Conservation (phyloP, 768 basidiomycete species). For the Termitomyces sp. region DNA sequence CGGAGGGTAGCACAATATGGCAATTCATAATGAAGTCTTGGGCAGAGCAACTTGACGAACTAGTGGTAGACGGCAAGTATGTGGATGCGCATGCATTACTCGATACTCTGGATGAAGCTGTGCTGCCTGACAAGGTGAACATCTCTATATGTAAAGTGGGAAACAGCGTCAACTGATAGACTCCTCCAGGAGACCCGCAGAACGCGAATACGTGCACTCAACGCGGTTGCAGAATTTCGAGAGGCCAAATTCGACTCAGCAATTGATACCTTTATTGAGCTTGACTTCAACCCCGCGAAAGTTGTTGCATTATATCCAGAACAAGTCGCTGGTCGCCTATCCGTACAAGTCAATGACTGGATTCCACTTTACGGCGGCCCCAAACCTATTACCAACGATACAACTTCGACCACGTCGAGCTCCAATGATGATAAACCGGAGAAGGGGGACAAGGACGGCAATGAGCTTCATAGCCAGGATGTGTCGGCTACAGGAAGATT, state of each 20-base stretch:
- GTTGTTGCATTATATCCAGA: conserved; percentile 88
- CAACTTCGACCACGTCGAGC: conserved; percentile 20
- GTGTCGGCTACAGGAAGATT: conserved; percentile 23
- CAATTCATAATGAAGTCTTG: conserved; percentile 64
- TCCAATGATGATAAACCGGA: conserved; percentile 14
- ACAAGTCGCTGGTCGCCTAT: conserved; percentile 71
- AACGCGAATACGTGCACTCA: conserved; percentile 60
- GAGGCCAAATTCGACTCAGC: conserved; percentile 67
- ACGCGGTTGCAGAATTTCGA: conserved; percentile 76
- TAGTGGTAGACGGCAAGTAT: conserved; percentile 64
- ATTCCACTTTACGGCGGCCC: conserved; percentile 83
- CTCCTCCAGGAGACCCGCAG: conserved; percentile 45
- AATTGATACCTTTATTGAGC: conserved; percentile 80
- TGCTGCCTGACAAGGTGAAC: conserved; percentile 60
- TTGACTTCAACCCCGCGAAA: conserved; percentile 91
- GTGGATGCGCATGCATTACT: conserved; percentile 77
- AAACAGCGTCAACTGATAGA: not conserved
- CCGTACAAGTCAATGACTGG: conserved; percentile 66
- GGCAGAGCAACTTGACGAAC: conserved; percentile 80
- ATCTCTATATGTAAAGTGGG: not conserved
- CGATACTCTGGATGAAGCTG: conserved; percentile 55
- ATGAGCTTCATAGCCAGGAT: conserved; percentile 14
- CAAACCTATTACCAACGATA: conserved; percentile 21
- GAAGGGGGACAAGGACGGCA: conserved; percentile 11
- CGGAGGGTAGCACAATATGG: conserved; percentile 81